Evolutionary conservation across 257 asterid genomes (phyloP).

Genomic region (Agastache rugosa): DNA sequence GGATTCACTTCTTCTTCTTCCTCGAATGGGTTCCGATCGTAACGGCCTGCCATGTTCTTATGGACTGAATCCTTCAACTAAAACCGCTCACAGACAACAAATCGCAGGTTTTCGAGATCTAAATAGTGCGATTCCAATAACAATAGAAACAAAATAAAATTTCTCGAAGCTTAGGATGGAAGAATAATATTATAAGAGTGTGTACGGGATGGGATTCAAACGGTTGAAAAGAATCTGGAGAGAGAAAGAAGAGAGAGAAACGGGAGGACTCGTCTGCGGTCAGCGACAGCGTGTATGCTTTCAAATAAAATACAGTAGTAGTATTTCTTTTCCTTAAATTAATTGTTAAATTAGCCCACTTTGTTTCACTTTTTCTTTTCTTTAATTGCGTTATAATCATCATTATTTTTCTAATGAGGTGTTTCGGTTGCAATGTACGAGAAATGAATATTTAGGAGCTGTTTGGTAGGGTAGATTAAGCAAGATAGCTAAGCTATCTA

Average conservation of each 20-base stretch:
- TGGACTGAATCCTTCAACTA: slow-evolving; percentile 25
- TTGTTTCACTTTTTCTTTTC: not conserved
- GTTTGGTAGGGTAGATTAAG: no score
- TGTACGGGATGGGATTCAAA: slow-evolving; percentile 35
- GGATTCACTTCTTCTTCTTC: slow-evolving; percentile 72
- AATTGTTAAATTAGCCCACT: not conserved
- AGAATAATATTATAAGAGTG: slow-evolving; percentile 34
- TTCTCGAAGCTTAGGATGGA: slow-evolving; percentile 37
- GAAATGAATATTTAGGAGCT: no score
- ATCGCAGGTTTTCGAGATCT: slow-evolving; percentile 36
- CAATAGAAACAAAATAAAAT: not conserved
- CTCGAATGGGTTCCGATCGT: slow-evolving; percentile 73
- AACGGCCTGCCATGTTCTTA: slow-evolving; percentile 65
- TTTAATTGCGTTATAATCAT: not conserved
- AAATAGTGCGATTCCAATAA: slow-evolving; percentile 6
- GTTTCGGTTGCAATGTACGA: no score
- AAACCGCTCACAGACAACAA: slow-evolving; percentile 21
- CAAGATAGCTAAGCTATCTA: no score
- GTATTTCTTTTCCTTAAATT: not conserved
- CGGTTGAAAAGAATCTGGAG: slow-evolving; percentile 37
- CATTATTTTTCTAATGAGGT: not conserved
- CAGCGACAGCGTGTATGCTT: slow-evolving; percentile 16
- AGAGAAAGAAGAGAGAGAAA: slow-evolving; percentile 31
- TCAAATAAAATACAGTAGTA: not conserved
- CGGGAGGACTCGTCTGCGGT: slow-evolving; percentile 21